Conservation (phyloP, 1,284 basidiomycete species). For the Ceratobasidium sp. region DNA sequence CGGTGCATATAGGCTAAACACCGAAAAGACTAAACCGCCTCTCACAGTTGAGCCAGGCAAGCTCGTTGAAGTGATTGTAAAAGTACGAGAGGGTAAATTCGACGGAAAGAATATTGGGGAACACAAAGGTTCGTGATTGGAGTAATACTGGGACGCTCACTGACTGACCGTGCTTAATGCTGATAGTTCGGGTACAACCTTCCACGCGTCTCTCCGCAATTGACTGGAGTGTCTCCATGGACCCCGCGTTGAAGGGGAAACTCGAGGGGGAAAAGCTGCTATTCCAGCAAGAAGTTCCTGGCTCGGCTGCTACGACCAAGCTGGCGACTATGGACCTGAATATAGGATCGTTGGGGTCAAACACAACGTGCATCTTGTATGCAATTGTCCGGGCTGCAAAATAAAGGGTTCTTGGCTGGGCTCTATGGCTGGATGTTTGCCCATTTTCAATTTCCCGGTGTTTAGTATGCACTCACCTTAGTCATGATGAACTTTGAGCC, state of each 20-base stretch:
- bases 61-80: background rate
- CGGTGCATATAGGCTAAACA: background rate
- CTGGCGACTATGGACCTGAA: background rate
- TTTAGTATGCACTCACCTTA: too few relatives aligned
- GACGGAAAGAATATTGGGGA: background rate
- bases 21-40: background rate
- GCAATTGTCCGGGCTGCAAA: too few relatives aligned
- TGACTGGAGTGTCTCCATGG: slow-evolving; percentile 1
- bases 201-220: slow-evolving; percentile 3
- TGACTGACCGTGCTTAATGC: background rate
- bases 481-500: too few relatives aligned
- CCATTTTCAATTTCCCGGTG: background rate
- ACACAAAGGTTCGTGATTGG: background rate
- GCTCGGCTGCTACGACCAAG: background rate
- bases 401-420: background rate
- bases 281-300: background rate
- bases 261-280: background rate
- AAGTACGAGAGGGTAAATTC: background rate
- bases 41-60: background rate
- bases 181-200: background rate
- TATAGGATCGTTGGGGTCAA: background rate
- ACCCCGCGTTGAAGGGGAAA: background rate
- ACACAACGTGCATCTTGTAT: background rate
- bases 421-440: background rate
- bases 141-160: background rate